Percentiles rank a stretch among this genome's conserved stretches.
These are phyloP conservation scores for Pichia sp. DNA, from an alignment of 1,139 yeast species.

Conservation along the genomic window DNA sequence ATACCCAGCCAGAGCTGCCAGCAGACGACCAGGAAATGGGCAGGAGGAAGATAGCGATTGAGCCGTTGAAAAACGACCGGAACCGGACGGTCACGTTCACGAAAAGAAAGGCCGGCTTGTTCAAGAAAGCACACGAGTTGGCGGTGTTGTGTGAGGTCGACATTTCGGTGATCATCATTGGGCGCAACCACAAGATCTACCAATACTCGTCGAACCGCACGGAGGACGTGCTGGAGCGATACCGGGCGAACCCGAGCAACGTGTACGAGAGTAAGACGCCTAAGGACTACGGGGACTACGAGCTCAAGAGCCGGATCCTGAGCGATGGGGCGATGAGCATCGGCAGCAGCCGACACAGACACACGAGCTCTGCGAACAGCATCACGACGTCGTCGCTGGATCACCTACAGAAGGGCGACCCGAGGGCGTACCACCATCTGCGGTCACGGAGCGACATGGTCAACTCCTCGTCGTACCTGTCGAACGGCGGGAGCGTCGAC, in stretches of 20 bases:
- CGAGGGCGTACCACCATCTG: neutral
- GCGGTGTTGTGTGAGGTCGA: conserved; percentile 92
- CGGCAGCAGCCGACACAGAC: neutral
- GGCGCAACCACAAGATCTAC: conserved; percentile 57
- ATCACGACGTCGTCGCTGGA: neutral
- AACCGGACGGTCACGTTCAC: conserved; percentile 87
- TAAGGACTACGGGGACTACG: conserved; percentile 39
- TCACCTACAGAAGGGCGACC: neutral
- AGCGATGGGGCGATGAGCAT: neutral
- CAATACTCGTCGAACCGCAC: conserved; percentile 73
- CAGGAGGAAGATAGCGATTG: conserved; percentile 90
- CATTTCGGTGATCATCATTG: conserved; percentile 82
- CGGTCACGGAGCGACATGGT: conserved; percentile 7
- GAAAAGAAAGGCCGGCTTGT: conserved; percentile 89
- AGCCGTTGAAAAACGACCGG: conserved; percentile 86
- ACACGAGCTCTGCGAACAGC: conserved; percentile 6
- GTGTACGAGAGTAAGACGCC: conserved; percentile 59
- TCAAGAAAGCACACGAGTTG: conserved; percentile 93
- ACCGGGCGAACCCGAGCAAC: conserved; percentile 36
- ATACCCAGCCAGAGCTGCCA: no score
- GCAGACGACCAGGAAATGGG: conserved; percentile 54
- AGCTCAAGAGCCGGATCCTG: conserved; percentile 25
- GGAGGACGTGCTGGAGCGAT: conserved; percentile 53
- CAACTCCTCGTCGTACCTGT: neutral
- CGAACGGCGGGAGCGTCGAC: neutral